Conservation (phyloP, 805 yeast genomes). For the Candida sithepensis region DNA sequence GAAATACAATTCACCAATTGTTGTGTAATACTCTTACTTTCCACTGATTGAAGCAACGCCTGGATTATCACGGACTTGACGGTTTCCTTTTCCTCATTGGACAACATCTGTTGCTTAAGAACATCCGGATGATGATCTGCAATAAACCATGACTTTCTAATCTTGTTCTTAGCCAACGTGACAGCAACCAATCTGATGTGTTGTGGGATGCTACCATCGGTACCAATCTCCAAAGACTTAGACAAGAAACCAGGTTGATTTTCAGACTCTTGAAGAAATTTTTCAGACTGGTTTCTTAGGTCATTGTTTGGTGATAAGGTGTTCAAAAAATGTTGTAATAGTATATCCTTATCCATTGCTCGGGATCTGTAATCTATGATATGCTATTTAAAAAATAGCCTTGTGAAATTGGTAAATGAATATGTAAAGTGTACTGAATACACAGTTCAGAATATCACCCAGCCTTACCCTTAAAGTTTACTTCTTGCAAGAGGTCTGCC, state of each 20-base stretch:
- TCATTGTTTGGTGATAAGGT: slow-evolving; percentile 45
- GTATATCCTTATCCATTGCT: slow-evolving; percentile 41
- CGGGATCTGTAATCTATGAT: neutral
- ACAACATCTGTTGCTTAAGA: slow-evolving; percentile 25
- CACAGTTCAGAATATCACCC: too few relatives aligned
- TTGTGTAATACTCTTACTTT: slow-evolving; percentile 42
- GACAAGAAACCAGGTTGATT: slow-evolving; percentile 43
- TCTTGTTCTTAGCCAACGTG: slow-evolving; percentile 75
- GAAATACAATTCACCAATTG: slow-evolving; percentile 58
- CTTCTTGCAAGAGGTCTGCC: too few relatives aligned
- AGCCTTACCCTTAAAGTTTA: too few relatives aligned
- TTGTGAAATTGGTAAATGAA: too few relatives aligned
- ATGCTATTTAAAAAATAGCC: too few relatives aligned
- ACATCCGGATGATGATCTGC: slow-evolving; percentile 22
- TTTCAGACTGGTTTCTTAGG: slow-evolving; percentile 42
- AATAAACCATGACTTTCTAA: slow-evolving; percentile 59
- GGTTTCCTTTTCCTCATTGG: slow-evolving; percentile 55
- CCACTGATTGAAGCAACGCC: slow-evolving; percentile 47
- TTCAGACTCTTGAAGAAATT: slow-evolving; percentile 37
- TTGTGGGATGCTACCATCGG: slow-evolving; percentile 37
- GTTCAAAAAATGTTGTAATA: slow-evolving; percentile 43
- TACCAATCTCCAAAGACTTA: slow-evolving; percentile 40
- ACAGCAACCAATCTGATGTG: slow-evolving; percentile 70
- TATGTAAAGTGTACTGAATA: too few relatives aligned
- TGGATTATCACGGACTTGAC: slow-evolving; percentile 61